These are phyloP conservation scores for Penicillium cataractarum DNA, from an alignment of 495 filamentous ascomycete genomes.

Conservation along the genomic window DNA sequence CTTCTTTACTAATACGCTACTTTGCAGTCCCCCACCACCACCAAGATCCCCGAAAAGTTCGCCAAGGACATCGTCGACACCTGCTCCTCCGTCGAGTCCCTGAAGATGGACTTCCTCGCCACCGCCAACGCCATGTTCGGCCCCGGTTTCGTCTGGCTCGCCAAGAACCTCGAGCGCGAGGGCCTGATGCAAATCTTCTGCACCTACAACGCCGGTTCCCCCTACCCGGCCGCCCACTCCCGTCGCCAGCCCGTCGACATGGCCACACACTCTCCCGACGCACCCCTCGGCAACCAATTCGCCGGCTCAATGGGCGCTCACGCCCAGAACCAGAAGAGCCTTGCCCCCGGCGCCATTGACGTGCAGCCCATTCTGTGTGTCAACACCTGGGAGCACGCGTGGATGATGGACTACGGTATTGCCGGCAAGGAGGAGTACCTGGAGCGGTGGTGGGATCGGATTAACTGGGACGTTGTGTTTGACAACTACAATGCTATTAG, in stretches of 20 bases:
- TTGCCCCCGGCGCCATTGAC: conserved; percentile 70
- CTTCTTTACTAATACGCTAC: background rate
- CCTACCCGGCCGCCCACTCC: conserved; percentile 82
- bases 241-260: conserved; percentile 79
- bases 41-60: conserved; percentile 56
- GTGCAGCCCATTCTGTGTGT: conserved; percentile 80
- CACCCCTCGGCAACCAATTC: conserved; percentile 46
- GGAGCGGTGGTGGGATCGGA: conserved; percentile 79
- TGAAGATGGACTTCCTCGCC: conserved; percentile 75
- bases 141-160: conserved; percentile 95
- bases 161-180: conserved; percentile 55
- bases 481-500: conserved; percentile 48
- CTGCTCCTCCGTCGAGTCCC: conserved; percentile 81
- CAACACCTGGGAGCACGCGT: conserved; percentile 96
- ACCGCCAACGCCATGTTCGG: conserved; percentile 94
- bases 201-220: conserved; percentile 91
- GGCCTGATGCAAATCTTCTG: conserved; percentile 71
- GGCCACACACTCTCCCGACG: conserved; percentile 62
- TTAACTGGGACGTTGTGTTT: conserved; percentile 81
- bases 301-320: conserved; percentile 55
- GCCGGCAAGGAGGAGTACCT: conserved; percentile 76
- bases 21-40: conserved; percentile 48
- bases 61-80: conserved; percentile 55
- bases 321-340: conserved; percentile 44
- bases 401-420: conserved; percentile 83